A percentile compares a stretch with the other conserved stretches of the same genome.
Conservation (phyloP, 164 flowering plant species). For the Umbilicus rupestris region DNA sequence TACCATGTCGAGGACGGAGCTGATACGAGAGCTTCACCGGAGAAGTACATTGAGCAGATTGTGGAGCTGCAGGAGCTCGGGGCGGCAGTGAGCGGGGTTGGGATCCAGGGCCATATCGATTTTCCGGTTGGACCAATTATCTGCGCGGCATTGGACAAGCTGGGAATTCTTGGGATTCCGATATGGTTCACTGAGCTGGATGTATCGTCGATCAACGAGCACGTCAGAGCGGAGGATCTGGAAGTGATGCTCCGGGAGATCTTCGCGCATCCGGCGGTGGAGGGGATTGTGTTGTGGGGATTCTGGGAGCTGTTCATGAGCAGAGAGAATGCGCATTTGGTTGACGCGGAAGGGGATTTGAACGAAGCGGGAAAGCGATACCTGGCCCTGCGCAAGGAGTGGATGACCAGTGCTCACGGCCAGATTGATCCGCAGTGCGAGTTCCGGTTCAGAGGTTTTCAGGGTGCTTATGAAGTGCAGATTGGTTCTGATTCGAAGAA, state of each 20-base stretch:
- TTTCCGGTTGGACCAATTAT: constrained; percentile 74
- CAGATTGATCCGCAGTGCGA: constrained; percentile 44
- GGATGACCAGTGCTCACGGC: constrained; percentile 63
- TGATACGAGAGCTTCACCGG: constrained; percentile 67
- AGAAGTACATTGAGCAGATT: constrained; percentile 69
- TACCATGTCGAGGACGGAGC: constrained; percentile 85
- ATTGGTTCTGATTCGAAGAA: constrained; percentile 24
- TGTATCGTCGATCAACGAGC: constrained; percentile 70
- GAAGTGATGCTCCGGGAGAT: constrained; percentile 92
- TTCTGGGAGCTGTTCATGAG: constrained; percentile 98
- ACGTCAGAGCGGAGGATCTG: constrained; percentile 79
- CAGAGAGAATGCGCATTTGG: constrained; percentile 60
- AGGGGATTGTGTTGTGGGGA: constrained; percentile 91
- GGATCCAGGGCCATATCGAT: constrained; percentile 85
- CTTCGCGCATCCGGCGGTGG: constrained; percentile 85
- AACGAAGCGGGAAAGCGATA: constrained; percentile 73
- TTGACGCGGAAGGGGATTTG: constrained; percentile 80
- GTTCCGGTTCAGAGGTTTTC: constrained; percentile 74
- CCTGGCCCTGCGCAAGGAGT: constrained; percentile 58
- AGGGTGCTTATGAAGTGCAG: constrained; percentile 53
- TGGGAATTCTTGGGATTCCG: constrained; percentile 80
- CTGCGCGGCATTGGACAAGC: constrained; percentile 64
- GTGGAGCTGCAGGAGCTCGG: constrained; percentile 73
- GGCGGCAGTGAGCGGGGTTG: constrained; percentile 86
- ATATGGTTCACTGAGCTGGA: constrained; percentile 96